A percentile compares a stretch with the other conserved stretches of the same genome.
Evolutionary conservation across 495 filamentous ascomycete genomes (phyloP).

Genomic region (Jackrogersella multiformis): DNA sequence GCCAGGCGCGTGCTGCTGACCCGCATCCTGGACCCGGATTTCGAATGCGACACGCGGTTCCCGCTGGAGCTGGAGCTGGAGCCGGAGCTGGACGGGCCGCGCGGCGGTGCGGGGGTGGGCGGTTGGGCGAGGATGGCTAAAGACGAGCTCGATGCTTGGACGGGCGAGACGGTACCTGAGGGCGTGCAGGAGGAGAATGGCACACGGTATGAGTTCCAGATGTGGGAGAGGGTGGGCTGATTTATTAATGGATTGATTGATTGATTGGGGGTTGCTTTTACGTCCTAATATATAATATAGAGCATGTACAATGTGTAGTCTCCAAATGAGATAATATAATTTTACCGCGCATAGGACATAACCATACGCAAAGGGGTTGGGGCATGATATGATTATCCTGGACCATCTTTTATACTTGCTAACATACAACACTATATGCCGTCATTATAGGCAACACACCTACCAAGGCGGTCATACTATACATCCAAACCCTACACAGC

Average conservation of each 20-base stretch:
- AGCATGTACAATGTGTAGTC: conserved; percentile 26
- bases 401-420: conserved; percentile 3
- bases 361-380: not conserved
- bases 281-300: conserved; percentile 26
- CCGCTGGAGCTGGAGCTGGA: conserved; percentile 69
- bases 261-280: no score
- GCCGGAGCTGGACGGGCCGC: conserved; percentile 57
- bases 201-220: conserved; percentile 70
- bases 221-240: conserved; percentile 64
- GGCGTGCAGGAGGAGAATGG: conserved; percentile 64
- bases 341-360: not conserved
- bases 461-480: conserved; percentile 9
- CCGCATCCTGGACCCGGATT: conserved; percentile 64
- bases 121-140: conserved; percentile 61
- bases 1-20: conserved; percentile 70
- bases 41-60: conserved; percentile 92
- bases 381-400: not conserved
- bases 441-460: not conserved
- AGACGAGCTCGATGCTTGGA: conserved; percentile 63
- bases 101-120: conserved; percentile 28
- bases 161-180: conserved; percentile 65
- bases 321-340: not conserved
- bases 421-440: not conserved
- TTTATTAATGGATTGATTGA: no score
- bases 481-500: not conserved